Base-by-base conservation (phyloP, 352 stramenopile genomes). In the Phytophthora brassicae region DNA sequence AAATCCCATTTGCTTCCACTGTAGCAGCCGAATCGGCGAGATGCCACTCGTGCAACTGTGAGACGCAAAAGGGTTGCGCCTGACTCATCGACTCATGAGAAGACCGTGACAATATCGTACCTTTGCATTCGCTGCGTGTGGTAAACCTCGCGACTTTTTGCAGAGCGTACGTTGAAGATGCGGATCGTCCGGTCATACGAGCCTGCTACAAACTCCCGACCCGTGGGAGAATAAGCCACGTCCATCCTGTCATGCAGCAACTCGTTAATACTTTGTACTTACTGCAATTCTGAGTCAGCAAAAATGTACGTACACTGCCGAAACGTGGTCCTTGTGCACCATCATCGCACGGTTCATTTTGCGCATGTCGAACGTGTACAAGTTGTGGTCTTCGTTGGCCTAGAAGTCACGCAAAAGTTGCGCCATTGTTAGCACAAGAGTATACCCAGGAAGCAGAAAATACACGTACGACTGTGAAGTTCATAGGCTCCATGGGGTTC, bases 281-380 rank as follows among this genome's bases (percentile, higher is more conserved):
- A 46, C 35, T 66, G 31, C 11, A 12, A 35, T 57, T 6, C 26
- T 52, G 46, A 60, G 42, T 58, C 36, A 68, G 14, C 16, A 8
- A 13, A 60, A 53, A n/a, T n/a, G 35, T 39, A 89, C 83, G 60
- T 77, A 94, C 84, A 99, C 96, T 47, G 97, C 97, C 9, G 85
- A 95, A 7, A 99, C 97, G 82, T 99, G 97, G 68, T 99, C 97
- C 74, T 98, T 99, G 84, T 99, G 97, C 35, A 99, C 97, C 66
- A 97, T 94, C 60, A 96, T 72, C 35, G 91, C 91, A 43, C 86
- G 72, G 35, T 94, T 70, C 60, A 99, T 86, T 69, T 98, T 98
- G 68, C 98, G 86, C 92, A 99, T 99, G 81, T 99, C 98, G 74
- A 99, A 99, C 26, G 95, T 99, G 81, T 99, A 99, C 43, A 98